Conservation (phyloP, 805 yeast species). For the Tanozyma kutaoensis region DNA sequence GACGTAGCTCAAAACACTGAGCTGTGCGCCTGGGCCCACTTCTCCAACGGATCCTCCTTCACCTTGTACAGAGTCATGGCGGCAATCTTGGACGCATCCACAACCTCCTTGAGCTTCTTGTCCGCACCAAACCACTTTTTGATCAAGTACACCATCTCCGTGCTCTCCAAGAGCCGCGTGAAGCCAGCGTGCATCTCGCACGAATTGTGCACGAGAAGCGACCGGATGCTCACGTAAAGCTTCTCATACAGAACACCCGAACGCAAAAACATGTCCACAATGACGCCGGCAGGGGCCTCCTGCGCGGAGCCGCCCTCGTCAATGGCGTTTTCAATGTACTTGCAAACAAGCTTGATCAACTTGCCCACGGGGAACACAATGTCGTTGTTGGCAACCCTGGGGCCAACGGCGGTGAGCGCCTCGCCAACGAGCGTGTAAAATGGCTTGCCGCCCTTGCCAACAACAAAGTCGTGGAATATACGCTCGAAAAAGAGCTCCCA, state of each 20-base stretch:
- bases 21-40: no score
- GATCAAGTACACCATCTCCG: conserved; percentile 53
- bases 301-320: conserved; percentile 18
- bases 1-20: no score
- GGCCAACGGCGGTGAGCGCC: conserved; percentile 40
- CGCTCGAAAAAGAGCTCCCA: conserved; percentile 67
- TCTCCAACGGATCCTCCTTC: conserved; percentile 42
- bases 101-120: conserved; percentile 44
- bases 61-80: conserved; percentile 32
- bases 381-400: conserved; percentile 53
- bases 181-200: conserved; percentile 40
- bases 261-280: conserved; percentile 49
- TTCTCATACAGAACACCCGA: conserved; percentile 55
- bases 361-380: conserved; percentile 69
- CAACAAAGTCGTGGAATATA: conserved; percentile 18
- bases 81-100: conserved; percentile 32
- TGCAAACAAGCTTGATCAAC: conserved; percentile 51
- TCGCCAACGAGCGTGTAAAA: conserved; percentile 24
- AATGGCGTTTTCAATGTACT: conserved; percentile 29
- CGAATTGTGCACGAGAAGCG: conserved; percentile 45
- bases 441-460: conserved; percentile 13
- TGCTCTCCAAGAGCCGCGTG: conserved; percentile 17
- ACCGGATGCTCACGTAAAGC: conserved; percentile 50
- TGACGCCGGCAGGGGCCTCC: conserved; percentile 36
- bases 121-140: conserved; percentile 57